Percentiles rank a stretch among this genome's conserved stretches.
Conservation (phyloP, 164 flowering plant genomes). For the Magnolia kwangsiensis region DNA sequence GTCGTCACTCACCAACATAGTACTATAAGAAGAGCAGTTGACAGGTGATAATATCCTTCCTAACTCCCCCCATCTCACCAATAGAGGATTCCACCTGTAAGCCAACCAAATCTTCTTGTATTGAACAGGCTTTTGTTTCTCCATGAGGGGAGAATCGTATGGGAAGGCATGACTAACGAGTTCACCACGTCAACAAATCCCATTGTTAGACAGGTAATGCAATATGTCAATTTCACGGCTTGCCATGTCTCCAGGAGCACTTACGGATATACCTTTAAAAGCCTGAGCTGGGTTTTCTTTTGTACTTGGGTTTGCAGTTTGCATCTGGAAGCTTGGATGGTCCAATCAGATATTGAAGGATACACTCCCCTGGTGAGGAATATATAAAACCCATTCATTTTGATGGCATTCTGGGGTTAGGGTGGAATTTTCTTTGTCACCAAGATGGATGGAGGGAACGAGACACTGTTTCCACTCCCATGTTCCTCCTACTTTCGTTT, state of each 20-base stretch:
- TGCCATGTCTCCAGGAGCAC: background rate
- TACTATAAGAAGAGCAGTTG: constrained; percentile 92
- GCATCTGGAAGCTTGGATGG: constrained; percentile 97
- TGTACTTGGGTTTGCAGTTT: constrained; percentile 50
- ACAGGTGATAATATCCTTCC: constrained; percentile 47
- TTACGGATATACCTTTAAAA: background rate
- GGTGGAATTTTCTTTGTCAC: background rate
- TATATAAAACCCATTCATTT: background rate
- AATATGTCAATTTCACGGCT: background rate
- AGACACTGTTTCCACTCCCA: background rate
- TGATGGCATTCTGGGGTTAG: background rate
- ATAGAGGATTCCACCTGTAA: background rate
- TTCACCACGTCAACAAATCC: constrained; percentile 75
- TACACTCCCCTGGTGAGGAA: background rate
- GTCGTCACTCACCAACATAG: constrained; percentile 99
- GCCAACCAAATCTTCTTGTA: background rate
- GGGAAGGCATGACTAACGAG: constrained; percentile 92
- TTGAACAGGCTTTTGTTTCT: constrained; percentile 74
- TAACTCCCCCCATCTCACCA: background rate
- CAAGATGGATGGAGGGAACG: background rate
- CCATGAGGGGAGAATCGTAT: constrained; percentile 77
- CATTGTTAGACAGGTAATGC: constrained; percentile 78
- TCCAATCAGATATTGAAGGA: constrained; percentile 68
- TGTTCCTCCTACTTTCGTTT: background rate
- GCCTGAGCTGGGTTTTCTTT: background rate